phyloP scores from a whole-genome alignment of 257 asterid species.

The Capsicum rhomboideum region DNA sequence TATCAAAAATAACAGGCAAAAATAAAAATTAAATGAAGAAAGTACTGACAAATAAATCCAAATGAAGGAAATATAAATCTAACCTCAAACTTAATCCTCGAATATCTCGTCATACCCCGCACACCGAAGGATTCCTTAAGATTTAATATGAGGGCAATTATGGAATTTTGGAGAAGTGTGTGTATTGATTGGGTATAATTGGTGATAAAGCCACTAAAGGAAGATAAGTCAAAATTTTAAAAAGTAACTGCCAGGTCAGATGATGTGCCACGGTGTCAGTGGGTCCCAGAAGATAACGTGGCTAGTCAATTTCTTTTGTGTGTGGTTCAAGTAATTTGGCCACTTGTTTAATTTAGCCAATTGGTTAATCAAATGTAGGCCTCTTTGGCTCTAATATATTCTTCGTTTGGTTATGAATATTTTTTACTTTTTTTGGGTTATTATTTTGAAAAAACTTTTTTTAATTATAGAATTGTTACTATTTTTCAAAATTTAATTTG shows the following conservation, averaged over 20 bases:
- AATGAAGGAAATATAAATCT: too few species aligned
- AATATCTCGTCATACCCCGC: too few species aligned
- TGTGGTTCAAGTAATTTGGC: slow-evolving; percentile 4
- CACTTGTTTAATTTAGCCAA: neutral
- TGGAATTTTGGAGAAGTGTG: neutral
- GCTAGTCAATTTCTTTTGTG: neutral
- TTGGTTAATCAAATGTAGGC: neutral
- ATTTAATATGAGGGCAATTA: neutral
- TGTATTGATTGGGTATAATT: neutral
- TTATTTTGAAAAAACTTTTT: too few species aligned
- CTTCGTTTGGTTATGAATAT: too few species aligned
- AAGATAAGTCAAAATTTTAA: neutral
- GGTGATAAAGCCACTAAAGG: neutral
- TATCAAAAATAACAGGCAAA: too few species aligned
- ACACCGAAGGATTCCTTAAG: too few species aligned
- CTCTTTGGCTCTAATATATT: neutral
- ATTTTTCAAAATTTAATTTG: too few species aligned
- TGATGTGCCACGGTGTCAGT: neutral
- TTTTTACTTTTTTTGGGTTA: too few species aligned
- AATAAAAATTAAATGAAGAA: too few species aligned
- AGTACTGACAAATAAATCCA: too few species aligned
- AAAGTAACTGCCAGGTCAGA: slow-evolving; percentile 1
- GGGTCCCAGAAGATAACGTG: neutral
- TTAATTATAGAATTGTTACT: too few species aligned
- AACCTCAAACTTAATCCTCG: too few species aligned